These are phyloP conservation scores for Globisporangium radiosum DNA, from an alignment of 352 stramenopile genomes.

Conservation along the genomic window DNA sequence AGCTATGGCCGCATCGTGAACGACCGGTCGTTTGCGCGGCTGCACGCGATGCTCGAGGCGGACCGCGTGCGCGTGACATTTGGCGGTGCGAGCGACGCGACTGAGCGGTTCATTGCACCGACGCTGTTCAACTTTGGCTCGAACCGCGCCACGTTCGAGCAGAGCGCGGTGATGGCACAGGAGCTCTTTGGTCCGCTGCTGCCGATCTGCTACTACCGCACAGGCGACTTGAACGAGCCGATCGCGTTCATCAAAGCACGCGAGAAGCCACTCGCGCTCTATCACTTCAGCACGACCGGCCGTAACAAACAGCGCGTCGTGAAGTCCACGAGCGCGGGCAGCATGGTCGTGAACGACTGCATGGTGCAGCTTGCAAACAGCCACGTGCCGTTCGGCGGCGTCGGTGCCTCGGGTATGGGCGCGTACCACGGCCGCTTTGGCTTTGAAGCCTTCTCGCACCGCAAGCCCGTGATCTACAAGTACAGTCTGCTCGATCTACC, in stretches of 20 bases:
- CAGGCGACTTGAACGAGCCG: constrained; percentile 21
- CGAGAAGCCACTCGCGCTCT: constrained; percentile 82
- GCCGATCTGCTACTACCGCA: constrained; percentile 84
- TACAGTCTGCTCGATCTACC: constrained; percentile 46
- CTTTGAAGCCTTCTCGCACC: constrained; percentile 77
- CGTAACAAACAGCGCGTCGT: constrained; percentile 34
- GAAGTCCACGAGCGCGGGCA: constrained; percentile 49
- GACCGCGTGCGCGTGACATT: constrained; percentile 48
- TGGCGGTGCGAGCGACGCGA: constrained; percentile 51
- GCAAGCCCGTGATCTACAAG: constrained; percentile 65
- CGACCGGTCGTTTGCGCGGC: constrained; percentile 5
- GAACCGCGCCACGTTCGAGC: constrained; percentile 37
- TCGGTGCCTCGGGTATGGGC: constrained; percentile 78
- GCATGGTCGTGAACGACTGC: constrained; percentile 75
- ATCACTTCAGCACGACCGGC: constrained; percentile 61
- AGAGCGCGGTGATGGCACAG: constrained; percentile 77
- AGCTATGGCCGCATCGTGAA: constrained; percentile 38
- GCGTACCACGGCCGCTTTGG: constrained; percentile 75
- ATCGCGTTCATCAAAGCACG: constrained; percentile 30
- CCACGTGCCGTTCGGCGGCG: constrained; percentile 75
- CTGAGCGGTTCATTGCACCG: constrained; percentile 75
- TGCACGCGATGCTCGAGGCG: constrained; percentile 42
- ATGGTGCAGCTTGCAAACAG: constrained; percentile 65
- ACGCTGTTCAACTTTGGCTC: constrained; percentile 88
- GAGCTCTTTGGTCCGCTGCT: constrained; percentile 96